Percentiles rank a stretch among this genome's conserved stretches.
Evolutionary conservation across 1,284 basidiomycete genomes (phyloP).

Genomic region (Ustilago vetiveriae): DNA sequence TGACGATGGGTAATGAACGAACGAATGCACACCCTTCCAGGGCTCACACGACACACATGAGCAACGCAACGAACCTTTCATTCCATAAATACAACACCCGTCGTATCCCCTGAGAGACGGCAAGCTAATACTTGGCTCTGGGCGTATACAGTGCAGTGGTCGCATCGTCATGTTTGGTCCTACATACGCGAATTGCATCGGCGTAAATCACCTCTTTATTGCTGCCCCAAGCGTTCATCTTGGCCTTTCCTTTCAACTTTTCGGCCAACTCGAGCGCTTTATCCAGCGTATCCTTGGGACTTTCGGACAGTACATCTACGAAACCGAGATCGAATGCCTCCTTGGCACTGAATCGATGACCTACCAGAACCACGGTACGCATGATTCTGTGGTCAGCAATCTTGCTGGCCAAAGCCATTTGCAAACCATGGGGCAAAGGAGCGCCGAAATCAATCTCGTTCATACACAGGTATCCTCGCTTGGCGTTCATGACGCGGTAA

Average conservation of each 20-base stretch:
- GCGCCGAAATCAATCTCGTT: constrained; percentile 74
- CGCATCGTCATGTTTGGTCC: constrained; percentile 35
- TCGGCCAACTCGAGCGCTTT: constrained; percentile 68
- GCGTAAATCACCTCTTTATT: constrained; percentile 69
- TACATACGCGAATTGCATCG: constrained; percentile 23
- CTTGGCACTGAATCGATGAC: constrained; percentile 79
- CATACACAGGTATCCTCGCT: constrained; percentile 87
- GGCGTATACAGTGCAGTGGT: constrained; percentile 17
- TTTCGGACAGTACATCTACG: constrained; percentile 75
- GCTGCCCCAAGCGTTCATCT: constrained; percentile 70
- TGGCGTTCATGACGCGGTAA: constrained; percentile 87
- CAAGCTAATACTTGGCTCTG: constrained; percentile 27
- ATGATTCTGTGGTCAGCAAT: constrained; percentile 74
- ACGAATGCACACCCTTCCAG: not conserved
- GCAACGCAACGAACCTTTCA: not conserved
- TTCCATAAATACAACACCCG: not conserved
- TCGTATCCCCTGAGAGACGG: not conserved
- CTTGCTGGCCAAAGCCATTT: constrained; percentile 76
- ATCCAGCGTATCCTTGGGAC: constrained; percentile 73
- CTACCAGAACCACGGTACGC: constrained; percentile 83
- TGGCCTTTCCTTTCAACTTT: constrained; percentile 68
- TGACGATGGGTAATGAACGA: too few species aligned
- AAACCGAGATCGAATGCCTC: constrained; percentile 78
- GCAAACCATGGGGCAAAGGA: constrained; percentile 62
- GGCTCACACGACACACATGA: too few species aligned